phyloP scores from a whole-genome alignment of 768 basidiomycete genomes.

The Sarcodon aspratus region DNA sequence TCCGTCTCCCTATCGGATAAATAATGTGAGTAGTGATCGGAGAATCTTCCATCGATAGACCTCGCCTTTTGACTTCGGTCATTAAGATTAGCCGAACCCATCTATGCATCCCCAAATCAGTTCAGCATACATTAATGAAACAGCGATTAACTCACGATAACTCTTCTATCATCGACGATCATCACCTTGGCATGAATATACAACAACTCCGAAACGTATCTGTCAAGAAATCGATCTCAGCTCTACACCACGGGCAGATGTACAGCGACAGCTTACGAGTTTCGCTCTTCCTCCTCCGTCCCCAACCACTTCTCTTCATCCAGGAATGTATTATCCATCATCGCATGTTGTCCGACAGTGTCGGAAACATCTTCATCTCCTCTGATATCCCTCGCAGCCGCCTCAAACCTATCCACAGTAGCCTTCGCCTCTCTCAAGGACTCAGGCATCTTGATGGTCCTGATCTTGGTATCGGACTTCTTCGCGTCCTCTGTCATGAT shows the following conservation, averaged over 20 bases:
- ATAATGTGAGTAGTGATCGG: constrained; percentile 1
- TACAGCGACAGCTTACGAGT: constrained; percentile 66
- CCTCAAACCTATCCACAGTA: constrained; percentile 63
- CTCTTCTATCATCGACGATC: constrained; percentile 87
- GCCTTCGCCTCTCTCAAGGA: constrained; percentile 55
- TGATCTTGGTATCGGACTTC: constrained; percentile 40
- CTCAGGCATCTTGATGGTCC: constrained; percentile 57
- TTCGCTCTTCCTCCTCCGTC: constrained; percentile 69
- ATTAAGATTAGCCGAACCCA: constrained; percentile 91
- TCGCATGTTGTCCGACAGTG: constrained; percentile 71
- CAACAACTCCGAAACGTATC: constrained; percentile 69
- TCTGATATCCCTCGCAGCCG: constrained; percentile 42
- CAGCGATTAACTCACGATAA: constrained; percentile 50
- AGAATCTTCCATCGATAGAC: not conserved
- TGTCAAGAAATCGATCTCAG: constrained; percentile 20
- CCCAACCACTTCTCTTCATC: constrained; percentile 81
- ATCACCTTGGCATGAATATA: constrained; percentile 88
- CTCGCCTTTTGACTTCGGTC: constrained; percentile 72
- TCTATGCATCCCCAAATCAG: constrained; percentile 28
- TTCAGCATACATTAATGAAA: not conserved
- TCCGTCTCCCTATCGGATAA: constrained; percentile 57
- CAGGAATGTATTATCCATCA: constrained; percentile 50
- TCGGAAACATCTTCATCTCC: constrained; percentile 58
- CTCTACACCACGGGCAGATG: not conserved
- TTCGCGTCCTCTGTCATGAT: constrained; percentile 25